Evolutionary conservation across 1,284 basidiomycete genomes (phyloP), one percentile per base, ranked within the genome.

Genomic region (Malassezia equina): DNA sequence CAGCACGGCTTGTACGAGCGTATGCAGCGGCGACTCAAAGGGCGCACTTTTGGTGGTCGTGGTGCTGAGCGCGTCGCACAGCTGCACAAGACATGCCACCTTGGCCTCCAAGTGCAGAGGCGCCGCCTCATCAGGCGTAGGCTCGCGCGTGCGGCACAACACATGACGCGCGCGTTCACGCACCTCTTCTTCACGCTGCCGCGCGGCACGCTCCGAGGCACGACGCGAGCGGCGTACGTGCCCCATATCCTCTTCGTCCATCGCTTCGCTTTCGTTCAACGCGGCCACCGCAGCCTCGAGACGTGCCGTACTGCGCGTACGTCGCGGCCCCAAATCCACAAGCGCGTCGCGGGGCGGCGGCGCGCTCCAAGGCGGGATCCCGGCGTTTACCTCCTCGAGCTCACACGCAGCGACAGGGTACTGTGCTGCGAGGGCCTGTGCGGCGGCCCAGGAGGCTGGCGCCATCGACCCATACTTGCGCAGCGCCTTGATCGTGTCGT

Each of bases 241-340:
- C 32, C n/a, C 41, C n/a, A 13, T 12, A 3, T 29, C 44, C 15
- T 41, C 34, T 17, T 34, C 33, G 11, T 41, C 36, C 4, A 24
- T 25, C 28, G 13, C 21, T 19, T 28, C 49, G 39, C 27, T 36
- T 7, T 17, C 21, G 34, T 43, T 31, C 7, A 53, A 21, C 29
- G 31, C 9, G 11, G 52, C 29, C 0, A 54, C 44, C 0, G 44
- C 44, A 27, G 33, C 47, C 27, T 44, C 47, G 24, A 56, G 45
- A 11, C 54, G 54, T 32, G 54, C 41, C n/a, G 25, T 28, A 17
- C 54, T 46, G 12, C 54, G 54, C 31, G 54, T 56, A 24, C 45
- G 54, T 29, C 54, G 54, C 34, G 54, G 42, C 15, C 19, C 33
- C 19, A 41, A n/a, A 9, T 25, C 23, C 17, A 4, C 27, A 1